Percentiles rank a stretch among this genome's conserved stretches.
Evolutionary conservation across 805 yeast species (phyloP).

Genomic region (Candida sonorensis): DNA sequence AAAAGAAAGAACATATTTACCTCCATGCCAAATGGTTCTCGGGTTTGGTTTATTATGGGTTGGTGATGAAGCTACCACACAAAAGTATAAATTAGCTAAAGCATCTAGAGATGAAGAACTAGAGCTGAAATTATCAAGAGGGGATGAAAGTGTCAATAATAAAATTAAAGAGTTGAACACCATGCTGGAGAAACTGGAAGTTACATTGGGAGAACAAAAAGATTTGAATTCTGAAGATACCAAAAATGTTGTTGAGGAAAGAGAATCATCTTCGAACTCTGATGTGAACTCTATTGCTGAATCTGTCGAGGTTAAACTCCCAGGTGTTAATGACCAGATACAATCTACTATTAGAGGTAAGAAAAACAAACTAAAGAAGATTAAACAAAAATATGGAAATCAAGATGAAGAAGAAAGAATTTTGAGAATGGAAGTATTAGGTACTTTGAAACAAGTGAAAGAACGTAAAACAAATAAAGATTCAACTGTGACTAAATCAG

Average conservation of each 20-base stretch:
- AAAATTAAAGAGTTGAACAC: slow-evolving; percentile 25
- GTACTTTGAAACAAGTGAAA: slow-evolving; percentile 63
- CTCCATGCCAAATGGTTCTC: slow-evolving; percentile 81
- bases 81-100: slow-evolving; percentile 25
- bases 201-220: slow-evolving; percentile 2
- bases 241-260: slow-evolving; percentile 3
- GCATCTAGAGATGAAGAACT: slow-evolving; percentile 22
- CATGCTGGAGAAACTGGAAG: slow-evolving; percentile 24
- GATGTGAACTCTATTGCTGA: slow-evolving; percentile 12
- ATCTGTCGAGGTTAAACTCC: slow-evolving; percentile 4
- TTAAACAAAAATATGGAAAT: slow-evolving; percentile 74
- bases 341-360: slow-evolving; percentile 67
- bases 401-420: slow-evolving; percentile 87
- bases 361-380: slow-evolving; percentile 76
- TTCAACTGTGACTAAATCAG: slow-evolving; percentile 1
- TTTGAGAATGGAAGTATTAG: slow-evolving; percentile 72
- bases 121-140: slow-evolving; percentile 24
- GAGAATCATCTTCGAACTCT: slow-evolving; percentile 1
- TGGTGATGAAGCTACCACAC: slow-evolving; percentile 47
- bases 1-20: slow-evolving; percentile 51
- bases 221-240: slow-evolving; percentile 5
- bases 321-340: slow-evolving; percentile 15
- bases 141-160: slow-evolving; percentile 16
- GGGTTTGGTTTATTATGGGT: slow-evolving; percentile 82
- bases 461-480: slow-evolving; percentile 2